Percentiles rank a stretch among this genome's conserved stretches.
Conservation (phyloP, 1,284 basidiomycete species). For the Stereum hirsutum region DNA sequence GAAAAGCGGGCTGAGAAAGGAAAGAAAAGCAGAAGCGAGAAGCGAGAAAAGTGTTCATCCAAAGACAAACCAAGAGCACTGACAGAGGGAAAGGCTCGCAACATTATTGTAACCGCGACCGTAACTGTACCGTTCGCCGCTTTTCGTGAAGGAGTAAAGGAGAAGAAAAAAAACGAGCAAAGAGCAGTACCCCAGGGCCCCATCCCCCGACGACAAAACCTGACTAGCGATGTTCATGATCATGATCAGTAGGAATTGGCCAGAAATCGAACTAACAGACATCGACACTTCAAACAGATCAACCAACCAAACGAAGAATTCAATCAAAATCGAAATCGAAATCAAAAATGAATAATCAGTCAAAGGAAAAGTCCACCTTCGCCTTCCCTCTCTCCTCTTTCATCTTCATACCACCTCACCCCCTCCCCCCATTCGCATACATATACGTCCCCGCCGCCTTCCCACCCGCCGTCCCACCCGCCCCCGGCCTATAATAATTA, state of each 20-base stretch:
- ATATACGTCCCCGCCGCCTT: not conserved
- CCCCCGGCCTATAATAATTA: conserved; percentile 25
- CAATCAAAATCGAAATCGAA: not conserved
- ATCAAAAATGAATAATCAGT: not conserved
- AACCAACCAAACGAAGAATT: not conserved
- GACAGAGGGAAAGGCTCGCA: too few relatives aligned
- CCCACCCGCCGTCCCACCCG: not conserved
- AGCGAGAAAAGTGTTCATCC: too few relatives aligned
- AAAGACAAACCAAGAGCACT: too few relatives aligned
- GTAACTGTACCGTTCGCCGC: too few relatives aligned
- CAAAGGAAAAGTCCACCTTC: not conserved
- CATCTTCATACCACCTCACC: not conserved
- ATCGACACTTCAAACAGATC: not conserved
- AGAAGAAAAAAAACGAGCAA: not conserved
- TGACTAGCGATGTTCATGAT: not conserved
- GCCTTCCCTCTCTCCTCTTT: too few relatives aligned
- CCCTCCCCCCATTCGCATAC: not conserved
- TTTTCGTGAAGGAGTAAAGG: not conserved
- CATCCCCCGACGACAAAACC: not conserved
- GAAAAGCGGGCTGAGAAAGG: too few relatives aligned
- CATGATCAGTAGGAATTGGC: not conserved
- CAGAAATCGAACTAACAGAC: not conserved
- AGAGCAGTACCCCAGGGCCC: not conserved
- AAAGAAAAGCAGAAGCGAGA: too few relatives aligned
- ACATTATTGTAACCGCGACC: too few relatives aligned